Evolutionary conservation across 306 rosid species (phyloP), one percentile per base, ranked within the genome.

Genomic region (Lithocarpus polystachyus): DNA sequence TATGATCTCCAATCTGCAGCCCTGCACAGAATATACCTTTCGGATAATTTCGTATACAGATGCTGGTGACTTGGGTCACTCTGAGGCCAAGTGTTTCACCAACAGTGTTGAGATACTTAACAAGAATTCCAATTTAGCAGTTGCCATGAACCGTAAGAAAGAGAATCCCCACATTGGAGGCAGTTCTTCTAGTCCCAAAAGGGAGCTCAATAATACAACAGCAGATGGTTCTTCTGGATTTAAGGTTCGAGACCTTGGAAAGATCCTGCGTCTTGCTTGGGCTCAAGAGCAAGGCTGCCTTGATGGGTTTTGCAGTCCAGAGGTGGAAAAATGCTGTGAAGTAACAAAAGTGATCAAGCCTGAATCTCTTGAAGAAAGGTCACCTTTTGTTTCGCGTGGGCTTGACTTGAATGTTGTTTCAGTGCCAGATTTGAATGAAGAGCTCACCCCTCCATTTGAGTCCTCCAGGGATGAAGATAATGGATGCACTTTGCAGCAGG

Each of bases 31-130:
- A 83, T 93, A 96, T 83, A 89, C 94, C 8, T 96, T 96, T 78
- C 87, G 97, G 75, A 91, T 96, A 11, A 67, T 96, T 75, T 96
- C 99, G 28, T 91, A 68, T 74, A 89, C 91, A 1, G 96, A 93
- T 76, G 71, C 37, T 20, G 87, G 94, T 72, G 99, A 96, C 84
- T 87, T 89, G 83, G 99, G 99, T 81, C 99, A 96, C 89, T 96
- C 99, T 22, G 94, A 96, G 90, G 94, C 94, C 0, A 93, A 90
- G 89, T 96, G 99, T 86, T 96, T 96, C 88, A 93, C 98, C 73
- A 93, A 87, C 87, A 96, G 99, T 71, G 74, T 93, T 55, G 99
- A 93, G 88, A 79, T 96, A 80, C 82, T 96, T 74, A 85, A 84
- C 72, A 96, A 86, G 79, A 86, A 75, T 72, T 77, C 91, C 4